Conservation (phyloP, 352 stramenopile species). For the Phytopythium litorale region DNA sequence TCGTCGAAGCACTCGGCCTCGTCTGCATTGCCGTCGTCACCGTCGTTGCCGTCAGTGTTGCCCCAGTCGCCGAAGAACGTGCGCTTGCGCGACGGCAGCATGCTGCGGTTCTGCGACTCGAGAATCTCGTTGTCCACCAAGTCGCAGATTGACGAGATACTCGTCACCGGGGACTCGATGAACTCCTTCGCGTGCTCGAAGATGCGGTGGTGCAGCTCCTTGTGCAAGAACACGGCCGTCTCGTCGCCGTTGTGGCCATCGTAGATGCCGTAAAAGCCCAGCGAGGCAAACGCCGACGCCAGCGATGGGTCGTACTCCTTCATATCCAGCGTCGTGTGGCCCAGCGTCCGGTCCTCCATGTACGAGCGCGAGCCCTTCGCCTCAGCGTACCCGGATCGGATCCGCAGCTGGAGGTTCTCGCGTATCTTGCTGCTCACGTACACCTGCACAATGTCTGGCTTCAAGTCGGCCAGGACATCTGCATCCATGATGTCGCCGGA, state of each 20-base stretch:
- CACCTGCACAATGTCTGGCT: constrained; percentile 67
- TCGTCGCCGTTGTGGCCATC: constrained; percentile 87
- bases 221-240: constrained; percentile 72
- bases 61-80: constrained; percentile 34
- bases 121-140: constrained; percentile 72
- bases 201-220: constrained; percentile 76
- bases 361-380: constrained; percentile 81
- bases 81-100: constrained; percentile 62
- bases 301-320: constrained; percentile 34
- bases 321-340: constrained; percentile 46
- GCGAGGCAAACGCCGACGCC: constrained; percentile 29
- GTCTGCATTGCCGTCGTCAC: constrained; percentile 37
- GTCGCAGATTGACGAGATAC: constrained; percentile 58
- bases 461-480: constrained; percentile 18
- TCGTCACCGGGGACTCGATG: constrained; percentile 35
- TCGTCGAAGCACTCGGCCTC: constrained; percentile 46
- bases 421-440: constrained; percentile 89
- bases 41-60: constrained; percentile 18
- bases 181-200: constrained; percentile 54
- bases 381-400: constrained; percentile 80
- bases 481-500: constrained; percentile 17
- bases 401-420: constrained; percentile 65
- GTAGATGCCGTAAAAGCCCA: constrained; percentile 85
- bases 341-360: constrained; percentile 84
- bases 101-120: constrained; percentile 66